Conservation (phyloP, 2,329 filamentous ascomycete species). For the Macrophomina phaseolina region DNA sequence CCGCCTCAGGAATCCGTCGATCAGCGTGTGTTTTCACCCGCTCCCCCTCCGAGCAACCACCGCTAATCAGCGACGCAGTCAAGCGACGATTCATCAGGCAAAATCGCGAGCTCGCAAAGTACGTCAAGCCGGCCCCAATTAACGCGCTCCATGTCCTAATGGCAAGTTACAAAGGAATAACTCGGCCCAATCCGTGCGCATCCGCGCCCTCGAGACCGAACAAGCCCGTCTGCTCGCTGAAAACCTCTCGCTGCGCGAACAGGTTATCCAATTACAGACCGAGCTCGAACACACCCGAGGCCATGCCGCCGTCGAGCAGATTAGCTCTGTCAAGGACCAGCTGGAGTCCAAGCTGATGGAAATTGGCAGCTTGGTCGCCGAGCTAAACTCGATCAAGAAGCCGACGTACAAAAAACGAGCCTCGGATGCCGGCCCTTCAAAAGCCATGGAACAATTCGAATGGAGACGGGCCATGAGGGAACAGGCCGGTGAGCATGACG, state of each 20-base stretch:
- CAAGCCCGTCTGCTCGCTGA: constrained; percentile 76
- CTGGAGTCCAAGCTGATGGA: constrained; percentile 76
- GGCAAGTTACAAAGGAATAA: constrained; percentile 62
- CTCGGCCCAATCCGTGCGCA: constrained; percentile 76
- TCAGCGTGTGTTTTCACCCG: constrained; percentile 62
- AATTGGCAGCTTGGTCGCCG: constrained; percentile 69
- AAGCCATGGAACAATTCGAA: constrained; percentile 10
- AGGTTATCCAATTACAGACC: constrained; percentile 72
- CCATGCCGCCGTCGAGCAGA: constrained; percentile 67
- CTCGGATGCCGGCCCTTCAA: constrained; percentile 2
- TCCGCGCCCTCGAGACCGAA: constrained; percentile 77
- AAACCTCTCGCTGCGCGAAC: constrained; percentile 74
- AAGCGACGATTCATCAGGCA: constrained; percentile 80
- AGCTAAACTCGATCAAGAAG: constrained; percentile 58
- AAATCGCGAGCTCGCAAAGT: constrained; percentile 79
- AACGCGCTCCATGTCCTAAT: not conserved
- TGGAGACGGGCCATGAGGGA: constrained; percentile 49
- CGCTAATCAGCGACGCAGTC: constrained; percentile 56
- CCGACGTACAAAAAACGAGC: constrained; percentile 1
- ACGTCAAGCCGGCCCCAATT: constrained; percentile 27
- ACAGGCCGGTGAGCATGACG: constrained; percentile 50
- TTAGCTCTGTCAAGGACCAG: constrained; percentile 71
- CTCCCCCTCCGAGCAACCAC: not conserved
- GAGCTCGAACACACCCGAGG: constrained; percentile 67
- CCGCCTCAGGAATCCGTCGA: constrained; percentile 72